A percentile compares a stretch with the other conserved stretches of the same genome.
Evolutionary conservation across 2,329 filamentous ascomycete genomes (phyloP).

Genomic region (Ophiostoma sp.): DNA sequence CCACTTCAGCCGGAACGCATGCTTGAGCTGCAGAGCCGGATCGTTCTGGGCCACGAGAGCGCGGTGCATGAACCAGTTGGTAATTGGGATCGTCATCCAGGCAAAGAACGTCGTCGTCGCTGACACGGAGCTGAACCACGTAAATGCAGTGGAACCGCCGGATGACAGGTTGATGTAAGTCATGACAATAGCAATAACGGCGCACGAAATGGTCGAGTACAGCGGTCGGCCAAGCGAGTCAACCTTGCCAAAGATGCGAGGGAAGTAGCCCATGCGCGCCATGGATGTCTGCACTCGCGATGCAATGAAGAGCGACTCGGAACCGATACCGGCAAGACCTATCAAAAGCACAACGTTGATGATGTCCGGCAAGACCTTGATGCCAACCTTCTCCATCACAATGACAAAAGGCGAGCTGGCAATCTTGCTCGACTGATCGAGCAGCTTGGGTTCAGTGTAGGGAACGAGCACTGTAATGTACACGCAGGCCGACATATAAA

Average conservation of each 20-base stretch:
- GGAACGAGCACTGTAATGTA: slow-evolving; percentile 25
- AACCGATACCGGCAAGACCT: slow-evolving; percentile 25
- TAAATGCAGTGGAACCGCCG: slow-evolving; percentile 22
- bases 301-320: slow-evolving; percentile 24
- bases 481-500: slow-evolving; percentile 26
- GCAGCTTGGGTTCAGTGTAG: slow-evolving; percentile 23
- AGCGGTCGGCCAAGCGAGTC: slow-evolving; percentile 22
- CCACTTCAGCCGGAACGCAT: slow-evolving; percentile 23
- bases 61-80: slow-evolving; percentile 25
- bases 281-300: slow-evolving; percentile 25
- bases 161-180: slow-evolving; percentile 26
- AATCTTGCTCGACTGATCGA: slow-evolving; percentile 22
- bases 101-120: slow-evolving; percentile 25
- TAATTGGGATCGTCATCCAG: slow-evolving; percentile 25
- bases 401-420: slow-evolving; percentile 41
- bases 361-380: slow-evolving; percentile 52
- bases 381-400: slow-evolving; percentile 36
- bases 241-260: slow-evolving; percentile 23
- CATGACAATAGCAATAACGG: slow-evolving; percentile 22
- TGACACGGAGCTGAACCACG: slow-evolving; percentile 25
- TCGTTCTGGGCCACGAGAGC: slow-evolving; percentile 23
- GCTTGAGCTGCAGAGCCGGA: slow-evolving; percentile 19
- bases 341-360: slow-evolving; percentile 49
- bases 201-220: slow-evolving; percentile 20
- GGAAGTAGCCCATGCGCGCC: slow-evolving; percentile 26